phyloP scores from a whole-genome alignment of 2,329 filamentous ascomycete genomes.

The Iodosphaeria phyllophila region DNA sequence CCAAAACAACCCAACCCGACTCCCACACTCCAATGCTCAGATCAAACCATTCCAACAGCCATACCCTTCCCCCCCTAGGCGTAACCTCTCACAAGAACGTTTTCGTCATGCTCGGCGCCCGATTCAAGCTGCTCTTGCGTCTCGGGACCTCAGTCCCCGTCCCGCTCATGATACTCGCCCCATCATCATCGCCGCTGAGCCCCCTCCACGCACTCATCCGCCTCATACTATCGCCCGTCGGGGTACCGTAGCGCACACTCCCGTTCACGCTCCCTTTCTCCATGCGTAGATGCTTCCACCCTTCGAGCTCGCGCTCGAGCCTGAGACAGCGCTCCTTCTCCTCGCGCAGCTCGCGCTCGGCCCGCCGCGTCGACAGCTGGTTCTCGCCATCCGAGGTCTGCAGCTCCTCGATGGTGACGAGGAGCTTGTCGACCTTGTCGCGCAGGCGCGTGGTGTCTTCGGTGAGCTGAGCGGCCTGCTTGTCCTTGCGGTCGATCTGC shows the following conservation, averaged over 20 bases:
- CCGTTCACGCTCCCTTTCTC: constrained; percentile 30
- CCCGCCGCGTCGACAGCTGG: constrained; percentile 66
- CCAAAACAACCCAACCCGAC: too few species aligned
- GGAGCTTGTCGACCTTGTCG: constrained; percentile 78
- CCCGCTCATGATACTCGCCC: constrained; percentile 11
- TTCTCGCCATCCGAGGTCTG: constrained; percentile 70
- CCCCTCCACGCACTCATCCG: constrained; percentile 29
- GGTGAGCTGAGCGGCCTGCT: constrained; percentile 59
- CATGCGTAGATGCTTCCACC: constrained; percentile 57
- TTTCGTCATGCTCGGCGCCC: constrained; percentile 53
- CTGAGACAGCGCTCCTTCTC: constrained; percentile 66
- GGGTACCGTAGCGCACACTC: constrained; percentile 10
- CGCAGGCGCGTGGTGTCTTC: constrained; percentile 75
- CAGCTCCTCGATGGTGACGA: constrained; percentile 83
- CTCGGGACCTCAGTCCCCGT: constrained; percentile 35
- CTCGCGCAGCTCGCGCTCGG: constrained; percentile 77
- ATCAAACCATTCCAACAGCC: too few species aligned
- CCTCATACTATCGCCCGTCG: constrained; percentile 9
- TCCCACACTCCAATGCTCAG: too few species aligned
- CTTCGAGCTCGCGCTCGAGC: constrained; percentile 77
- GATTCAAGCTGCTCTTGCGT: constrained; percentile 46
- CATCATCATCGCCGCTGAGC: constrained; percentile 23
- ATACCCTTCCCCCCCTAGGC: not conserved
- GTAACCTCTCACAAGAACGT: constrained; percentile 45
- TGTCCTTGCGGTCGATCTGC: constrained; percentile 86